Evolutionary conservation across 305 asterid genomes (phyloP).

Genomic region (Petunia hybrid): DNA sequence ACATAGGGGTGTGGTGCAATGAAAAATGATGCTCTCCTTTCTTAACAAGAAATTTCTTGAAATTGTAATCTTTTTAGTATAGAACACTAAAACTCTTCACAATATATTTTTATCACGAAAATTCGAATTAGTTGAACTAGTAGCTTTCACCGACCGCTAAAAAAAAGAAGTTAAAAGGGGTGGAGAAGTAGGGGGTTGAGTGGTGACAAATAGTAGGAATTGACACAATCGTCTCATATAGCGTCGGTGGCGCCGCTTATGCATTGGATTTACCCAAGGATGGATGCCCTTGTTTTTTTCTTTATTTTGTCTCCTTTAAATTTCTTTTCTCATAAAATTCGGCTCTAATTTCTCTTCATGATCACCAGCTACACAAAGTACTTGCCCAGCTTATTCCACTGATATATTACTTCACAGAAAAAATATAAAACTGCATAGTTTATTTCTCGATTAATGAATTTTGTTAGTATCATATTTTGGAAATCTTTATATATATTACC

Average conservation of each 20-base stretch:
- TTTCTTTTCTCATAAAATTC: background rate
- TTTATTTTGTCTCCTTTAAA: background rate
- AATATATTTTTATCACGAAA: no score
- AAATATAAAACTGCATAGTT: background rate
- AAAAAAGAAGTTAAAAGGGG: no score
- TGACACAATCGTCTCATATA: conserved; percentile 35
- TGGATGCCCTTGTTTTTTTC: conserved; percentile 32
- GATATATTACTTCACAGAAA: no score
- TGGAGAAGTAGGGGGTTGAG: background rate
- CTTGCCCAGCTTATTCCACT: background rate
- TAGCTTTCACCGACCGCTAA: no score
- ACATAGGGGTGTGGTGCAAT: no score
- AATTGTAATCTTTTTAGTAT: no score
- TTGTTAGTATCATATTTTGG: background rate
- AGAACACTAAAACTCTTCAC: no score
- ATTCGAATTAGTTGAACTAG: background rate
- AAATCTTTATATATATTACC: background rate
- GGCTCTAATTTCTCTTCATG: background rate
- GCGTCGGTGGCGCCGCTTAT: conserved; percentile 48
- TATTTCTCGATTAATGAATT: background rate
- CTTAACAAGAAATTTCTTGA: background rate
- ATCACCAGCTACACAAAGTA: background rate
- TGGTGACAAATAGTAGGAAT: conserved; percentile 27
- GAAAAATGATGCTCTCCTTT: background rate
- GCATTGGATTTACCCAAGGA: conserved; percentile 45